Base-by-base conservation (phyloP, 2,329 filamentous ascomycete species). In the Fusarium sp. region DNA sequence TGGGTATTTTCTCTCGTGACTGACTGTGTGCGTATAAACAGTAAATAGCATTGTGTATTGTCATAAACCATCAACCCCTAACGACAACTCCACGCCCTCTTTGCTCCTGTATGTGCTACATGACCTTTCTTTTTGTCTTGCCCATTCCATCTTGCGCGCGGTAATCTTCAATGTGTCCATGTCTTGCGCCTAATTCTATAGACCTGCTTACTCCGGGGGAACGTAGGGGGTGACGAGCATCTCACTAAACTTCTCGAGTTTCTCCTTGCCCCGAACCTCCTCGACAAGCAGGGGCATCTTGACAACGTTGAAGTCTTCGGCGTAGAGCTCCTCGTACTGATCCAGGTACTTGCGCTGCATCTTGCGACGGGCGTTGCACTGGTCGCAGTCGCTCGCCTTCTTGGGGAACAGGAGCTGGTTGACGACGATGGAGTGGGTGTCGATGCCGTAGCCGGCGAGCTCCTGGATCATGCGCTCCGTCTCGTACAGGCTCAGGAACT, bases 331-430 rank as follows among this genome's bases (percentile, higher is more conserved):
- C 85, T 97, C 95, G 79, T 98, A 98, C 88, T 99, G 96, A 81
- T 98, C 95, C 50, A 99, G 89, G 82, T 99, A 99, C 87, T 99
- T 99, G 88, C 95, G 96, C 88, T 99, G 96, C 96, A 99, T 99
- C 87, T 97, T 97, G 80, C 95, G 89, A 74, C 96, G 88, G 54
- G 96, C 93, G 81, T 95, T 97, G 85, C 96, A 99, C 87, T 99
- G 96, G 72, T 98, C 95, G 84, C 96, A 99, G 38, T 91, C 89
- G 81, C 93, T 97, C 62, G 92, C 92, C 75, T 92, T 89, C 83
- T 93, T 94, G 20, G 96, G 96, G 86, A 98, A 99, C 66, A 99
- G 87, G 76, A 99, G 89, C 88, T 99, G 96, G 84, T 99, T 99
- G 79, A 99, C 96, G 54, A 99, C 96, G 82, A 99, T 98, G 81